Evolutionary conservation across 352 stramenopile species (phyloP).

Genomic region (Phytophthora pluvialis): DNA sequence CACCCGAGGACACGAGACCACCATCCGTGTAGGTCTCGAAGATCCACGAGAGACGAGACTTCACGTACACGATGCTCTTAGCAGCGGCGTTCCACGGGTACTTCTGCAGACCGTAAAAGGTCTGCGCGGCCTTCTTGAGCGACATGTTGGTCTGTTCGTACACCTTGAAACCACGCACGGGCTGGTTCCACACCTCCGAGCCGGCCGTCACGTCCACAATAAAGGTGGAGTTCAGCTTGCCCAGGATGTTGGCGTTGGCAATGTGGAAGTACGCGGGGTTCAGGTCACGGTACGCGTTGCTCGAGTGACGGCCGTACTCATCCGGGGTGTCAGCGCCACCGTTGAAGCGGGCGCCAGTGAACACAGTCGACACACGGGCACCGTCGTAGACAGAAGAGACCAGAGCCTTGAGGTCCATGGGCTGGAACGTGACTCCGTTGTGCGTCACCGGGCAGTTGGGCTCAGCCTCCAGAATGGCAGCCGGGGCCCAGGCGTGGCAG

Average conservation of each 20-base stretch:
- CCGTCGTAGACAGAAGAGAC: slow-evolving; percentile 48
- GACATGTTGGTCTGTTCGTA: slow-evolving; percentile 47
- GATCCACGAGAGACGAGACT: slow-evolving; percentile 53
- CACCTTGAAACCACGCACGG: slow-evolving; percentile 50
- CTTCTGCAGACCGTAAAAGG: slow-evolving; percentile 39
- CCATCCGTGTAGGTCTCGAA: slow-evolving; percentile 46
- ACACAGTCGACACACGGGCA: slow-evolving; percentile 35
- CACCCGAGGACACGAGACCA: slow-evolving; percentile 32
- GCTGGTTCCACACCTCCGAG: slow-evolving; percentile 67
- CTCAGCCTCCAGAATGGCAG: slow-evolving; percentile 47
- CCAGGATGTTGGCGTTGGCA: slow-evolving; percentile 49
- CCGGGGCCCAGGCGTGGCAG: slow-evolving; percentile 53
- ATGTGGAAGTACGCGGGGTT: slow-evolving; percentile 58
- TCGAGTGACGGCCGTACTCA: slow-evolving; percentile 51
- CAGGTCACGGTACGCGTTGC: slow-evolving; percentile 47
- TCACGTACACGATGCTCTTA: slow-evolving; percentile 46
- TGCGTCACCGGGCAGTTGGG: slow-evolving; percentile 46
- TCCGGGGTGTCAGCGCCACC: slow-evolving; percentile 32
- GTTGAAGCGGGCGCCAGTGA: slow-evolving; percentile 50
- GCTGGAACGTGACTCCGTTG: slow-evolving; percentile 50
- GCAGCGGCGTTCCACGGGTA: slow-evolving; percentile 60
- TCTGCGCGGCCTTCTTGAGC: slow-evolving; percentile 37
- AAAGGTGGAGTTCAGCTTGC: slow-evolving; percentile 45
- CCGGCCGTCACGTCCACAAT: slow-evolving; percentile 45
- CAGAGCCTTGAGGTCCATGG: slow-evolving; percentile 50